Evolutionary conservation across 2,329 filamentous ascomycete genomes (phyloP).

Genomic region (Fusarium sulawesiense): DNA sequence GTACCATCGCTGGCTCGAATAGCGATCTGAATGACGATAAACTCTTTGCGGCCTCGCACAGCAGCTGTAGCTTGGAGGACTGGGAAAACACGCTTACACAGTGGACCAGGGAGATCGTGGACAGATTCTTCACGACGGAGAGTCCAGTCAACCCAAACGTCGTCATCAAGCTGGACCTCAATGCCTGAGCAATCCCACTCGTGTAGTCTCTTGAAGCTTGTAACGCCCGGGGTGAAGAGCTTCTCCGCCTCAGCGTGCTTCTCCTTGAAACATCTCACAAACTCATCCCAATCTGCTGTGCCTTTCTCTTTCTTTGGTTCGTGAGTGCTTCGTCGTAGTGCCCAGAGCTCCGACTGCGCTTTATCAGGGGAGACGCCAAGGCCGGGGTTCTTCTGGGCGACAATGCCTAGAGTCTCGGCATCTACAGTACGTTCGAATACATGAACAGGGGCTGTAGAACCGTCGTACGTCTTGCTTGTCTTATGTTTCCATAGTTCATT

Average conservation of each 20-base stretch:
- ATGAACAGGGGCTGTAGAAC: constrained; percentile 64
- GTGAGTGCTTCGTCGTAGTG: constrained; percentile 71
- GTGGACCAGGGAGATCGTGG: constrained; percentile 69
- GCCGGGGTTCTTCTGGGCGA: constrained; percentile 51
- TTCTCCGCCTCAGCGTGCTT: constrained; percentile 56
- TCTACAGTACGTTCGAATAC: constrained; percentile 64
- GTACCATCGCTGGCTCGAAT: constrained; percentile 53
- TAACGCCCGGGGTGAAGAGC: constrained; percentile 55
- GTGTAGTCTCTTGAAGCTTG: constrained; percentile 52
- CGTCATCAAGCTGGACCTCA: constrained; percentile 52
- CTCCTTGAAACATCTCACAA: constrained; percentile 68
- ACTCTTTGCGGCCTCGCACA: constrained; percentile 56
- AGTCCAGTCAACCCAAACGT: constrained; percentile 60
- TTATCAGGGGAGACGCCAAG: constrained; percentile 37
- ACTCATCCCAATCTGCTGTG: constrained; percentile 73
- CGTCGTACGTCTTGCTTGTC: constrained; percentile 59
- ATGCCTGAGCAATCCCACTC: constrained; percentile 60
- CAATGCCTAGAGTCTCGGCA: constrained; percentile 55
- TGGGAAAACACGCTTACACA: constrained; percentile 74
- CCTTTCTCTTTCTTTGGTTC: constrained; percentile 60
- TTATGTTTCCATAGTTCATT: constrained; percentile 61
- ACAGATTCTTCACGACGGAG: constrained; percentile 72
- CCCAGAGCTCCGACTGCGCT: constrained; percentile 67
- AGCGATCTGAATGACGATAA: constrained; percentile 69
- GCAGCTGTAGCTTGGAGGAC: constrained; percentile 71